Evolutionary conservation across 495 filamentous ascomycete genomes (phyloP).

Genomic region (Aspergillus affinis): DNA sequence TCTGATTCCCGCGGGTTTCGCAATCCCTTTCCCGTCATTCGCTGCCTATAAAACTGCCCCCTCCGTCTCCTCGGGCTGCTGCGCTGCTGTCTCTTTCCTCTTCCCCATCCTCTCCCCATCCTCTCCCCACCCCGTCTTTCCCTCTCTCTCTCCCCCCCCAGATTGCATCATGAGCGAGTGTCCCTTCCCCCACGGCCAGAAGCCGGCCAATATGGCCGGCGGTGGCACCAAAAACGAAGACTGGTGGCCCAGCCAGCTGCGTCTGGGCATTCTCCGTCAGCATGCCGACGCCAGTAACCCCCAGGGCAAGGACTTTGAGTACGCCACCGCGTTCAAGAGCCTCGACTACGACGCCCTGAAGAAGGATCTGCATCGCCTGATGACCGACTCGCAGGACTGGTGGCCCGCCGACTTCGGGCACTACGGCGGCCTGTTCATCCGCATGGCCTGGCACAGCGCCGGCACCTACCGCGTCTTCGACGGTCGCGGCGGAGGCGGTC

Average conservation of each 20-base stretch:
- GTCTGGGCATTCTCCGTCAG: slow-evolving; percentile 70
- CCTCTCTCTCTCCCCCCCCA: no score
- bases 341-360: slow-evolving; percentile 70
- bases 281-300: slow-evolving; percentile 62
- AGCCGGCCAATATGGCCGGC: slow-evolving; percentile 54
- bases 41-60: neutral
- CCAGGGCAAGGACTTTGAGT: slow-evolving; percentile 60
- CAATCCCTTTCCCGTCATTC: neutral
- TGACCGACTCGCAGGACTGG: slow-evolving; percentile 75
- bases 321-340: slow-evolving; percentile 65
- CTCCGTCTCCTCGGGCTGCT: no score
- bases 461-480: slow-evolving; percentile 72
- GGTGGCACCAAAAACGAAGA: slow-evolving; percentile 61
- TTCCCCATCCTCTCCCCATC: no score
- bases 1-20: neutral
- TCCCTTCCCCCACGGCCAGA: slow-evolving; percentile 39
- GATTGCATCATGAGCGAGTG: slow-evolving; percentile 39
- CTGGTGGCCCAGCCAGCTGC: slow-evolving; percentile 69
- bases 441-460: slow-evolving; percentile 76
- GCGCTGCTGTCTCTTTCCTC: no score
- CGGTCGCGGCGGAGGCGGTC: slow-evolving; percentile 68
- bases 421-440: slow-evolving; percentile 74
- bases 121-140: no score
- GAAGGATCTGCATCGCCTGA: slow-evolving; percentile 63
- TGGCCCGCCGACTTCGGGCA: slow-evolving; percentile 78